Evolutionary conservation across 1,284 basidiomycete species (phyloP).

Genomic region (Irpex lacteus): DNA sequence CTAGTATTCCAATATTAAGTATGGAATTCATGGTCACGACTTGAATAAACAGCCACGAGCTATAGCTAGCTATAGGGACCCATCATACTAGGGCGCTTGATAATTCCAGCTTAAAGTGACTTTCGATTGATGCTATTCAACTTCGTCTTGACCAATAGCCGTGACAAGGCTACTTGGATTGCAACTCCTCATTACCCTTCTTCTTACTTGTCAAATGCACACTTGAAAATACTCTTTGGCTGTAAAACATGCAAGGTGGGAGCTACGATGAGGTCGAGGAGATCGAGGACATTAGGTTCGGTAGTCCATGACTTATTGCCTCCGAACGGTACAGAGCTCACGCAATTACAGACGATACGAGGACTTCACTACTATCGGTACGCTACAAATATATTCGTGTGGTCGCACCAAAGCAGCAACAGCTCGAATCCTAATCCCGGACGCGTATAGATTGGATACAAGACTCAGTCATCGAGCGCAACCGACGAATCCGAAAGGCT

Average conservation of each 20-base stretch:
- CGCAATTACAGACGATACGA: slow-evolving; percentile 59
- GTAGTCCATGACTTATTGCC: not conserved
- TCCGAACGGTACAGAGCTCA: not conserved
- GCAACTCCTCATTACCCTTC: not conserved
- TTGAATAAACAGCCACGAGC: no score
- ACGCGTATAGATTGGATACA: slow-evolving; percentile 86
- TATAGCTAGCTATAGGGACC: no score
- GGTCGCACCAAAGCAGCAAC: not conserved
- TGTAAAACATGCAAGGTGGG: slow-evolving; percentile 17
- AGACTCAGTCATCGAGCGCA: slow-evolving; percentile 84
- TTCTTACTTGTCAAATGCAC: slow-evolving; percentile 3
- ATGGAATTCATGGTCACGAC: no score
- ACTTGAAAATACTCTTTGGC: slow-evolving; percentile 2
- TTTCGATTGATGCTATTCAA: not conserved
- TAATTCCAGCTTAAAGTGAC: no score
- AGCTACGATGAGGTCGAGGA: slow-evolving; percentile 21
- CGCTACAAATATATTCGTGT: slow-evolving; percentile 18
- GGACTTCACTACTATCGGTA: slow-evolving; percentile 83
- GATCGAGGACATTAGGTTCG: slow-evolving; percentile 31
- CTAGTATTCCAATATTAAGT: not conserved
- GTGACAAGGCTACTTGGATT: not conserved
- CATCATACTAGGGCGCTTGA: no score
- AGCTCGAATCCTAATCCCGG: slow-evolving; percentile 15
- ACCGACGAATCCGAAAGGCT: slow-evolving; percentile 63
- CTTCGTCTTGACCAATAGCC: not conserved